These are phyloP conservation scores for Centaurea solstitialis DNA, from an alignment of 129 eudicot genomes.

Conservation along the genomic window DNA sequence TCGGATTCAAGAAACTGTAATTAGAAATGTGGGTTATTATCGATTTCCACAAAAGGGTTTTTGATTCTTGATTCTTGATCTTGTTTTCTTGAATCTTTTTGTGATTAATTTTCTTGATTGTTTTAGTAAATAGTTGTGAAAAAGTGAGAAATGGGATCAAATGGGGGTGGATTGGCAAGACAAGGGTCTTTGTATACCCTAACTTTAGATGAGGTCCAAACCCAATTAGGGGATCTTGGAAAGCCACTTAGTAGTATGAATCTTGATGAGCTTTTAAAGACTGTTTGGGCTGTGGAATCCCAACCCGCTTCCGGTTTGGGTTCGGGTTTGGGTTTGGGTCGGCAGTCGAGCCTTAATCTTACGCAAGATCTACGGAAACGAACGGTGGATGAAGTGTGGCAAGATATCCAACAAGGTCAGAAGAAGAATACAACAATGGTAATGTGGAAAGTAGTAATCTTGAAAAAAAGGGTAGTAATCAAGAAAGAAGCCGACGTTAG, in stretches of 20 bases:
- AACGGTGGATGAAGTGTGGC: conserved; percentile 97
- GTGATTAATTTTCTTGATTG: not conserved
- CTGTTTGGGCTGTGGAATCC: conserved; percentile 53
- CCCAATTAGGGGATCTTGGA: conserved; percentile 67
- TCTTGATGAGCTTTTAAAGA: conserved; percentile 72
- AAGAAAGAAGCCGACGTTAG: conserved; percentile 61
- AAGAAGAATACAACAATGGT: conserved; percentile 13
- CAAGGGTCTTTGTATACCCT: conserved; percentile 67
- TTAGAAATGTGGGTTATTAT: conserved; percentile 7
- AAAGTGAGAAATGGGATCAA: conserved; percentile 49
- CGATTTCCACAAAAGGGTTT: conserved; percentile 16
- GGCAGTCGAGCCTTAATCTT: conserved; percentile 53
- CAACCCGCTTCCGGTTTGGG: conserved; percentile 32
- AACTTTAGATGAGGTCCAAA: conserved; percentile 68
- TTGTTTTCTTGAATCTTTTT: not conserved
- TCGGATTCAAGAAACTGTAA: conserved; percentile 9
- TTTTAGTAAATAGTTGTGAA: not conserved
- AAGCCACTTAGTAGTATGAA: conserved; percentile 80
- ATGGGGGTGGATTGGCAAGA: conserved; percentile 50
- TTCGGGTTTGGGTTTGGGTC: conserved; percentile 39
- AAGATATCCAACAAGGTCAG: conserved; percentile 78
- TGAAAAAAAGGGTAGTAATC: conserved; percentile 36
- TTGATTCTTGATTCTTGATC: not conserved
- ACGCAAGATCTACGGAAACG: conserved; percentile 64
- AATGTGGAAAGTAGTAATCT: conserved; percentile 1